These are phyloP conservation scores for Bolboschoenus planiculmis DNA, from an alignment of 176 grass and related monocot genomes.

Conservation along the genomic window DNA sequence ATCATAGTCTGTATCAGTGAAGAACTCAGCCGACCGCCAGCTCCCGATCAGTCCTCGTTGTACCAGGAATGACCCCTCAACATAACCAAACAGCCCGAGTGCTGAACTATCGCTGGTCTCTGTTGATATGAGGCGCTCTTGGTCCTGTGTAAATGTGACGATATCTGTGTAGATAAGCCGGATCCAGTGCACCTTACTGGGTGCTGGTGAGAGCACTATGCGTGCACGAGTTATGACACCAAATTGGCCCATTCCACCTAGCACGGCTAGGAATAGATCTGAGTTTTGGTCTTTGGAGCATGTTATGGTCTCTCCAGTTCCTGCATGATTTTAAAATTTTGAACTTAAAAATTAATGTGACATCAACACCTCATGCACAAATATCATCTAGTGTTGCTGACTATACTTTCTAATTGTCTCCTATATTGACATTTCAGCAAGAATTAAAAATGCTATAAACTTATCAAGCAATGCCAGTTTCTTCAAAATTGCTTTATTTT, in stretches of 20 bases:
- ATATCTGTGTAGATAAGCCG: conserved; percentile 66
- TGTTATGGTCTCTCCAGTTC: conserved; percentile 46
- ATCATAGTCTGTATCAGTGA: conserved; percentile 35
- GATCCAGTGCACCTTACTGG: conserved; percentile 41
- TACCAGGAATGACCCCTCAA: conserved; percentile 54
- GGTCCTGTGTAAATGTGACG: conserved; percentile 45
- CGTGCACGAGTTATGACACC: conserved; percentile 73
- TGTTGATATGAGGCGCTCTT: conserved; percentile 37
- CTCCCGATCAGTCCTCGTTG: conserved; percentile 35
- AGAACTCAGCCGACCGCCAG: conserved; percentile 41
- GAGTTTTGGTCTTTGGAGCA: conserved; percentile 50
- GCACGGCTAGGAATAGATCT: conserved; percentile 58
- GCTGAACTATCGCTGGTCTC: background rate
- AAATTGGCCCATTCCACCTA: conserved; percentile 78
- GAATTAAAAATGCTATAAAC: background rate
- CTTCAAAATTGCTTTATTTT: background rate
- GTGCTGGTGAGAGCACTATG: conserved; percentile 45
- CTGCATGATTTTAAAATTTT: conserved; percentile 31
- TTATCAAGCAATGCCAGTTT: background rate
- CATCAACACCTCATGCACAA: too few relatives aligned
- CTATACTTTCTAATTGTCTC: background rate
- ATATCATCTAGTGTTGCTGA: background rate
- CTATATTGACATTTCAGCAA: background rate
- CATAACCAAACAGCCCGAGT: conserved; percentile 41
- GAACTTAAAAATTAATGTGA: background rate